Conservation (phyloP, 2,329 filamentous ascomycete species). For the Cordyceps pruinosa region DNA sequence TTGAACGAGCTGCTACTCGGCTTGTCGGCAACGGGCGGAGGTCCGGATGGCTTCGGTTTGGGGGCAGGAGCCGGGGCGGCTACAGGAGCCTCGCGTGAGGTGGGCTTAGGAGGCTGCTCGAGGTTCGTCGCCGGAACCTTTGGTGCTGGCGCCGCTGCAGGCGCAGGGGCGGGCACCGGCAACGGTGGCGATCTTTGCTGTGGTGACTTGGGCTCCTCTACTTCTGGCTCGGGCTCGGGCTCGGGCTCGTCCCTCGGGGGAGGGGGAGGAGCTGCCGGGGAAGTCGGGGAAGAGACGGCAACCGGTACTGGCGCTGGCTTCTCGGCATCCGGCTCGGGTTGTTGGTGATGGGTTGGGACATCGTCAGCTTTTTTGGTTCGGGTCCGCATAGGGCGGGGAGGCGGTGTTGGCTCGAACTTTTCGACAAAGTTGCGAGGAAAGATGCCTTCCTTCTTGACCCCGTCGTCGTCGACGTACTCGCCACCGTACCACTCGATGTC, state of each 20-base stretch:
- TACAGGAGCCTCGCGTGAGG: conserved; percentile 28
- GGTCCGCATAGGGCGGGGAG: conserved; percentile 72
- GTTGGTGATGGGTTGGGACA: conserved; percentile 17
- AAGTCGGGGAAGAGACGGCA: conserved; percentile 7
- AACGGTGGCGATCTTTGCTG: conserved; percentile 29
- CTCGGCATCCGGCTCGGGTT: conserved; percentile 26
- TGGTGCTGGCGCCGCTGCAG: conserved; percentile 20
- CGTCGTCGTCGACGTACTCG: conserved; percentile 72
- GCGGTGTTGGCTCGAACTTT: conserved; percentile 84
- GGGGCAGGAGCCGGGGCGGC: conserved; percentile 32
- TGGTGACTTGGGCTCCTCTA: conserved; percentile 11
- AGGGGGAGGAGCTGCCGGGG: conserved; percentile 26
- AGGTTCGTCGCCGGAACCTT: conserved; percentile 25
- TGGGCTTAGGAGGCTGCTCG: conserved; percentile 28
- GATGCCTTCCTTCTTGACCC: conserved; percentile 72
- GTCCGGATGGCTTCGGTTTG: conserved; percentile 43
- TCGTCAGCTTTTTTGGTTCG: conserved; percentile 53
- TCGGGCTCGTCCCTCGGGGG: conserved; percentile 26
- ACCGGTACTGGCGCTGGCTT: conserved; percentile 18
- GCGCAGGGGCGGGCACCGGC: conserved; percentile 19
- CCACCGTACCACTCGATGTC: conserved; percentile 92
- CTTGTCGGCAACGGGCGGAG: conserved; percentile 67
- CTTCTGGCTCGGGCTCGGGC: conserved; percentile 19
- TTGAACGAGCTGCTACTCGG: conserved; percentile 73
- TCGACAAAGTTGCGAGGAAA: conserved; percentile 98